Conservation (phyloP, 1,284 basidiomycete genomes). For the Leccinum colubrinum region DNA sequence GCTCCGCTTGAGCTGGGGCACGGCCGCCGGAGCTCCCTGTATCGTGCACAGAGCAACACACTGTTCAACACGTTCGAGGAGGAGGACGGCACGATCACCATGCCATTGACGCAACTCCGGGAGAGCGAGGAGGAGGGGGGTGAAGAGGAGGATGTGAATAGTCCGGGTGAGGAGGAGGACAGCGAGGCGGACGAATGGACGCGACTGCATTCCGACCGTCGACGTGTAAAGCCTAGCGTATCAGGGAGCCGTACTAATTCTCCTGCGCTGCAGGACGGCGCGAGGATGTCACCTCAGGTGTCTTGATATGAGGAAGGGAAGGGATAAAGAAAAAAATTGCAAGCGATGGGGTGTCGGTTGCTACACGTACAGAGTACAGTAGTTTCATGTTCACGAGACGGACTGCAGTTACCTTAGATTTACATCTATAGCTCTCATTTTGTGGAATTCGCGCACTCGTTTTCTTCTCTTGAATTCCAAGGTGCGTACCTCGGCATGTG, state of each 20-base stretch:
- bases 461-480: background rate
- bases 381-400: slow-evolving; percentile 9
- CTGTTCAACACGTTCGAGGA: slow-evolving; percentile 64
- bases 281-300: slow-evolving; percentile 16
- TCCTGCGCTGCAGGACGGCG: slow-evolving; percentile 31
- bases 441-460: slow-evolving; percentile 13
- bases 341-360: background rate
- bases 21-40: slow-evolving; percentile 53
- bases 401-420: slow-evolving; percentile 30
- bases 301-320: slow-evolving; percentile 11
- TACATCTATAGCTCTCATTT: slow-evolving; percentile 26
- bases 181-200: slow-evolving; percentile 51
- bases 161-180: slow-evolving; percentile 26
- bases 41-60: slow-evolving; percentile 57
- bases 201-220: slow-evolving; percentile 36
- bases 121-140: slow-evolving; percentile 42
- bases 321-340: background rate
- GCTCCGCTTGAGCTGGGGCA: slow-evolving; percentile 27
- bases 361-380: slow-evolving; percentile 12
- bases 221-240: slow-evolving; percentile 18
- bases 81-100: slow-evolving; percentile 7
- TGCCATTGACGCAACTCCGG: slow-evolving; percentile 42
- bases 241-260: slow-evolving; percentile 33
- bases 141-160: background rate
- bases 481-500: background rate